phyloP scores from a whole-genome alignment of 164 flowering plant genomes.

The Brasenia schreberi region DNA sequence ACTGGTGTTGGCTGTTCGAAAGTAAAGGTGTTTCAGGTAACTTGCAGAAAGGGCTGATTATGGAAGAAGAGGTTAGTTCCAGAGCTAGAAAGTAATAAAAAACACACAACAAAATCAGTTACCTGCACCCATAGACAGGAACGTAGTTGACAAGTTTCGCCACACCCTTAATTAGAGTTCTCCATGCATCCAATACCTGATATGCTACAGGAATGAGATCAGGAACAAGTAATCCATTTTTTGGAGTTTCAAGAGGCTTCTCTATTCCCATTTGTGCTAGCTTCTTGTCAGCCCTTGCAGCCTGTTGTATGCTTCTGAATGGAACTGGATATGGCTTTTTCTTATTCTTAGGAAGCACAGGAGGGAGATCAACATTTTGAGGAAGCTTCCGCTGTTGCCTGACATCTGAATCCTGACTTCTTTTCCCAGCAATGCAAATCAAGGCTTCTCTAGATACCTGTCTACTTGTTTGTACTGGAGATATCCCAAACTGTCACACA shows the following conservation, averaged over 20 bases:
- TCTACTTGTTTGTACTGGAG: no score
- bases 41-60: no score
- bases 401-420: no score
- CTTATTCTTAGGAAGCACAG: constrained; percentile 51
- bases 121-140: constrained; percentile 97
- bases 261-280: constrained; percentile 76
- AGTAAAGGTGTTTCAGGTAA: no score
- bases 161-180: constrained; percentile 61
- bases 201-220: constrained; percentile 74
- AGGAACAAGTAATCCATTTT: constrained; percentile 79
- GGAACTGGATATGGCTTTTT: constrained; percentile 94
- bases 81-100: no score
- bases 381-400: constrained; percentile 9
- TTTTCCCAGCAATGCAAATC: no score
- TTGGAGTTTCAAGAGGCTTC: constrained; percentile 76
- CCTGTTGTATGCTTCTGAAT: constrained; percentile 40
- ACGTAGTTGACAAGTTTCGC: constrained; percentile 69
- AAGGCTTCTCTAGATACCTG: no score
- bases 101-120: no score
- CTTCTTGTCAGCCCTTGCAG: constrained; percentile 56
- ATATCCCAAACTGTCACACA: no score
- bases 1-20: no score
- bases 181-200: constrained; percentile 82
- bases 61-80: no score
- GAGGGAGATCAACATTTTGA: constrained; percentile 89